A percentile compares a stretch with the other conserved stretches of the same genome.
Evolutionary conservation across 2,329 filamentous ascomycete species (phyloP).

Genomic region (Phialemonium atrogriseum): DNA sequence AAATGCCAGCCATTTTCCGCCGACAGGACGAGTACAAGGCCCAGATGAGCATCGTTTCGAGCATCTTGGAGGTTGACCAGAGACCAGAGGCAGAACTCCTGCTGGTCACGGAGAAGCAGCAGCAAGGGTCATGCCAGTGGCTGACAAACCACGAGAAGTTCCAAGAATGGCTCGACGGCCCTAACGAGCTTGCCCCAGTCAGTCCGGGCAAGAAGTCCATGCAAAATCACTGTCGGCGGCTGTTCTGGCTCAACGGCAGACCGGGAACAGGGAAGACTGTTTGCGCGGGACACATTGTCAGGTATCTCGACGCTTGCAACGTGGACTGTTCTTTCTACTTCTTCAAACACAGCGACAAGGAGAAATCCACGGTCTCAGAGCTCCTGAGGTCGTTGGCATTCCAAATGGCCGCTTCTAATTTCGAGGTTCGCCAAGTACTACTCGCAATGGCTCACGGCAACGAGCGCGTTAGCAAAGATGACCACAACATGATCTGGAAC

Average conservation of each 20-base stretch:
- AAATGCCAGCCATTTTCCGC: no score
- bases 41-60: constrained; percentile 13
- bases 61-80: constrained; percentile 12
- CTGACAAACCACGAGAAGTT: constrained; percentile 12
- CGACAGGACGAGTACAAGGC: constrained; percentile 5
- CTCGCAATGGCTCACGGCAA: constrained; percentile 12
- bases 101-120: constrained; percentile 11
- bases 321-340: constrained; percentile 18
- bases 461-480: constrained; percentile 7
- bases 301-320: constrained; percentile 13
- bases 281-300: constrained; percentile 14
- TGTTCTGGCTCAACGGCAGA: constrained; percentile 19
- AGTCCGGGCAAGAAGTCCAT: neutral
- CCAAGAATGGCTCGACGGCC: constrained; percentile 13
- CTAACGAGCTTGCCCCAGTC: neutral
- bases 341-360: constrained; percentile 16
- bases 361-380: constrained; percentile 2
- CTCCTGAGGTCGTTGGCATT: constrained; percentile 13
- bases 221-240: no score
- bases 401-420: constrained; percentile 15
- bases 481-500: constrained; percentile 14
- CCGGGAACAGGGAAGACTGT: constrained; percentile 20
- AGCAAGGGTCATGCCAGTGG: constrained; percentile 18
- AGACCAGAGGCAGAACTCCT: constrained; percentile 15
- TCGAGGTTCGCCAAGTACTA: constrained; percentile 11